Conservation (phyloP, 768 basidiomycete species). For the Lactifluus piperatus region DNA sequence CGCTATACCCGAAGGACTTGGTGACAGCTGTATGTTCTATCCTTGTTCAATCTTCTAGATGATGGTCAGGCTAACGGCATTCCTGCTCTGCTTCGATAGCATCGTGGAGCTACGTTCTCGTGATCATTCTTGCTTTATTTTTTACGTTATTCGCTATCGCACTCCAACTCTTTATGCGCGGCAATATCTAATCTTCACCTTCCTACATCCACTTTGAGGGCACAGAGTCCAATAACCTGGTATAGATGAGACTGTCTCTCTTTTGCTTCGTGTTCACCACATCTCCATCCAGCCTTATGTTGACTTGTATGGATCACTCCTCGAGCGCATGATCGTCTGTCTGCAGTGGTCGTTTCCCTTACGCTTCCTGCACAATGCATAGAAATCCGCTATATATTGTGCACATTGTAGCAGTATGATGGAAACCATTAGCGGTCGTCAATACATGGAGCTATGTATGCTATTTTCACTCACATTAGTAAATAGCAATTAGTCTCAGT, state of each 20-base stretch:
- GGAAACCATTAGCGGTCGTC: neutral
- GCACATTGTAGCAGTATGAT: neutral
- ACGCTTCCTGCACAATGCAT: neutral
- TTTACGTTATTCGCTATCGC: slow-evolving; percentile 36
- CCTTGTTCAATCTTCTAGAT: neutral
- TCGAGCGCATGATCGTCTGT: neutral
- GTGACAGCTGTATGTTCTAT: slow-evolving; percentile 23
- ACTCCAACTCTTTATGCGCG: slow-evolving; percentile 27
- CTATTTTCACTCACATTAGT: neutral
- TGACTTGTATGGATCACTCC: neutral
- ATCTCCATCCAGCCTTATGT: neutral
- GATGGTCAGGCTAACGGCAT: neutral
- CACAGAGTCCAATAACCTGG: neutral
- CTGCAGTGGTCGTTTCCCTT: neutral
- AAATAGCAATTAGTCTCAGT: slow-evolving; percentile 31
- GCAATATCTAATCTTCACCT: slow-evolving; percentile 7
- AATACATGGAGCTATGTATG: neutral
- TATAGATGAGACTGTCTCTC: neutral
- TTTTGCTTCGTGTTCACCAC: neutral
- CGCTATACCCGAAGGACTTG: slow-evolving; percentile 51
- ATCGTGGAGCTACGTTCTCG: slow-evolving; percentile 25
- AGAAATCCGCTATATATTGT: neutral
- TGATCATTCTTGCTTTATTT: slow-evolving; percentile 37
- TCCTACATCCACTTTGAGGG: neutral
- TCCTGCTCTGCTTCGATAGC: slow-evolving; percentile 26